Conservation (phyloP, 148 eudicot genomes). For the Diospyros kaki region DNA sequence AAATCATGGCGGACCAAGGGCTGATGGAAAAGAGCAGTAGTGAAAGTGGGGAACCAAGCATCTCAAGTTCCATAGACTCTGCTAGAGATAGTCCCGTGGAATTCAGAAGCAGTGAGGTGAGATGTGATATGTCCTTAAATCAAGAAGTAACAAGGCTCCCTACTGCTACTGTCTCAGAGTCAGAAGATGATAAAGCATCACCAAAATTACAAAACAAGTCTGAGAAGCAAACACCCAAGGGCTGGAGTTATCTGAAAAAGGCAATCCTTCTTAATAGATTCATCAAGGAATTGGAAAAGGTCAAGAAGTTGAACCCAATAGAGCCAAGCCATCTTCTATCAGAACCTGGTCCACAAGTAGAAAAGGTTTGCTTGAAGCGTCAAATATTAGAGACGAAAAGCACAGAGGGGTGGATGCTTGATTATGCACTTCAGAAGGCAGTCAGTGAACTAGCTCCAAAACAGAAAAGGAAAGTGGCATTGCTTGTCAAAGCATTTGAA, state of each 20-base stretch:
- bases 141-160: slow-evolving; percentile 17
- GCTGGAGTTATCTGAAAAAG: slow-evolving; percentile 64
- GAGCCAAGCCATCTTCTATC: slow-evolving; percentile 36
- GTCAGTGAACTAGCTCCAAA: slow-evolving; percentile 67
- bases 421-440: slow-evolving; percentile 78
- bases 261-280: slow-evolving; percentile 60
- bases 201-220: slow-evolving; percentile 24
- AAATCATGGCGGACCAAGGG: slow-evolving; percentile 22
- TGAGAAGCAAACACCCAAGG: slow-evolving; percentile 42
- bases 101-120: slow-evolving; percentile 11
- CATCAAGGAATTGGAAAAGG: slow-evolving; percentile 66
- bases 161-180: slow-evolving; percentile 7
- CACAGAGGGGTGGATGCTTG: slow-evolving; percentile 90
- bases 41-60: slow-evolving; percentile 17
- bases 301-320: slow-evolving; percentile 48
- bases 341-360: slow-evolving; percentile 43
- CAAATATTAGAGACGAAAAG: slow-evolving; percentile 46
- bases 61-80: slow-evolving; percentile 14
- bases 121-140: slow-evolving; percentile 15
- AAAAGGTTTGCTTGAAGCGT: slow-evolving; percentile 55
- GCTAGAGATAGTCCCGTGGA: slow-evolving; percentile 18
- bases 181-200: slow-evolving; percentile 21
- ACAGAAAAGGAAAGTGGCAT: slow-evolving; percentile 68
- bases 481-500: slow-evolving; percentile 87
- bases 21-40: slow-evolving; percentile 19